Evolutionary conservation across 2,329 filamentous ascomycete species (phyloP).

Genomic region (Aspergillus persii): DNA sequence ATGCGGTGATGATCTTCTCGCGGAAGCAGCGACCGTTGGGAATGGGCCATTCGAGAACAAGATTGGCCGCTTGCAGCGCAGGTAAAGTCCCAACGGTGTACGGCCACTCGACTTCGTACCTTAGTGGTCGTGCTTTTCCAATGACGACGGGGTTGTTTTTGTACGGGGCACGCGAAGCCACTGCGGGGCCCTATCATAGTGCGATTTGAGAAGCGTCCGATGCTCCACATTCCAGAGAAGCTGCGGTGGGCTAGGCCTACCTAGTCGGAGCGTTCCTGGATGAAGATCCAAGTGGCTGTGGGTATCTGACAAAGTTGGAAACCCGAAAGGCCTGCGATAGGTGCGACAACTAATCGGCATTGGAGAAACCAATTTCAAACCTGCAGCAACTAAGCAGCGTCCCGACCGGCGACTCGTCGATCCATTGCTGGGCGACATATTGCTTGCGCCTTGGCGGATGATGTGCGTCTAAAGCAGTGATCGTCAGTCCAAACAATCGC

Average conservation of each 20-base stretch:
- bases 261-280: constrained; percentile 20
- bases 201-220: not conserved
- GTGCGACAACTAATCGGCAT: constrained; percentile 12
- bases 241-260: constrained; percentile 9
- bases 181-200: not conserved
- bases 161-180: not conserved
- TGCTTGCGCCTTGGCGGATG: constrained; percentile 20
- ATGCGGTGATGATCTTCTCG: not conserved
- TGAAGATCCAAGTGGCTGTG: constrained; percentile 13
- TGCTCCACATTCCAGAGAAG: constrained; percentile 15
- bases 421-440: constrained; percentile 8
- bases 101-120: not conserved
- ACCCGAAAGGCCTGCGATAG: constrained; percentile 12
- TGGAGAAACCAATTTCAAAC: constrained; percentile 10
- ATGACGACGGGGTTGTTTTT: not conserved
- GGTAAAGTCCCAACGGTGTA: not conserved
- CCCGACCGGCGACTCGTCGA: constrained; percentile 12
- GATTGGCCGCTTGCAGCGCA: not conserved
- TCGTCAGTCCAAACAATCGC: constrained; percentile 8
- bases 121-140: not conserved
- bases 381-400: constrained; percentile 13
- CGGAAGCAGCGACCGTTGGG: constrained; percentile 6
- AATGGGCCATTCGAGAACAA: not conserved
- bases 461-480: constrained; percentile 23
- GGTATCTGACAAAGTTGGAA: constrained; percentile 10